These are phyloP conservation scores for Ascosphaera acerosa DNA, from an alignment of 2,329 filamentous ascomycete genomes.

Conservation along the genomic window DNA sequence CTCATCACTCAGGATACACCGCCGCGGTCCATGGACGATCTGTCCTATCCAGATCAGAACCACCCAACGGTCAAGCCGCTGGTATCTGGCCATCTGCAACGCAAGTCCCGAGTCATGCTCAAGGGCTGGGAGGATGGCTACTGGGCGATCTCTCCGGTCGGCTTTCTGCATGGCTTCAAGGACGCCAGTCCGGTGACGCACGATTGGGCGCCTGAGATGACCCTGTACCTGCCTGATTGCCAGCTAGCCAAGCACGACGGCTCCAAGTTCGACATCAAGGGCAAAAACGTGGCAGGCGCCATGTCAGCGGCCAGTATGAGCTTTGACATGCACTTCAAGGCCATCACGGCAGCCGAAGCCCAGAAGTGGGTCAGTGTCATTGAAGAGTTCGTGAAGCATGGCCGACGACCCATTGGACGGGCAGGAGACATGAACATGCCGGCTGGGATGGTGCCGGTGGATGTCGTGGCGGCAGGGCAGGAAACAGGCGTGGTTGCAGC, in stretches of 20 bases:
- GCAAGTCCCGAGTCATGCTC: slow-evolving; percentile 68
- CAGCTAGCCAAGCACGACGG: slow-evolving; percentile 45
- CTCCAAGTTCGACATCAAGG: slow-evolving; percentile 81
- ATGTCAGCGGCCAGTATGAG: slow-evolving; percentile 57
- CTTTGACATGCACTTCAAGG: slow-evolving; percentile 70
- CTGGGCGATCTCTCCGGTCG: slow-evolving; percentile 72
- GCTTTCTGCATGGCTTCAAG: slow-evolving; percentile 90
- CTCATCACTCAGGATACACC: slow-evolving; percentile 56
- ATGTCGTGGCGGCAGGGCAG: background rate
- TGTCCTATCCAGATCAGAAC: slow-evolving; percentile 71
- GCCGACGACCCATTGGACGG: background rate
- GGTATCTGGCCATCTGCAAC: slow-evolving; percentile 70
- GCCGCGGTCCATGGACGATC: slow-evolving; percentile 44
- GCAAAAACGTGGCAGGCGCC: slow-evolving; percentile 62
- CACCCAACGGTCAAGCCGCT: slow-evolving; percentile 57
- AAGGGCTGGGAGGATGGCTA: slow-evolving; percentile 56
- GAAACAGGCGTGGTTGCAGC: background rate
- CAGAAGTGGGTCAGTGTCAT: slow-evolving; percentile 37
- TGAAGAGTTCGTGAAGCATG: background rate
- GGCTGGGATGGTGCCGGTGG: background rate
- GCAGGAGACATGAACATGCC: background rate
- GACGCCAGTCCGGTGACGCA: slow-evolving; percentile 48
- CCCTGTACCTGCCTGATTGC: slow-evolving; percentile 80
- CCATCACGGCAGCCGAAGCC: slow-evolving; percentile 54
- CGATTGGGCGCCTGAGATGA: slow-evolving; percentile 46